phyloP scores from a whole-genome alignment of 2,329 filamentous ascomycete species.

The Penicillium sclerotiorum region DNA sequence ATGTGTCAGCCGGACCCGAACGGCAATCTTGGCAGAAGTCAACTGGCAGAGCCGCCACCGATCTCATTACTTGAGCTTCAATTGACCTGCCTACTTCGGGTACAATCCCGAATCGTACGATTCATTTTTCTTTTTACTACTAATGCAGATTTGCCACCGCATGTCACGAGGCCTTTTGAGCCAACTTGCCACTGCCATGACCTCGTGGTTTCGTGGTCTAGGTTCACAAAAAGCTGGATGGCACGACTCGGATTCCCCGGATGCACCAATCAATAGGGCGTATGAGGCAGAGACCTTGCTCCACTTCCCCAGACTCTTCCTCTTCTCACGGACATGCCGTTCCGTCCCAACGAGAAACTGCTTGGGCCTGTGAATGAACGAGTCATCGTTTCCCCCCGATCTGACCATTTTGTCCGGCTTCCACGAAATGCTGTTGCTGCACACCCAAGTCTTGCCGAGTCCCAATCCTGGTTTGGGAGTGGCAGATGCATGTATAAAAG shows the following conservation, averaged over 20 bases:
- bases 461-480: not conserved
- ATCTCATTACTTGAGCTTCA: conserved; percentile 15
- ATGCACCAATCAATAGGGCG: not conserved
- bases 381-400: conserved; percentile 23
- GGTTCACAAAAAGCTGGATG: conserved; percentile 7
- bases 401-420: not conserved
- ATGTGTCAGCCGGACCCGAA: no score
- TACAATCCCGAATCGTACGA: not conserved
- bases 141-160: conserved; percentile 5
- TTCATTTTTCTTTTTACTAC: no score
- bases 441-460: conserved; percentile 2
- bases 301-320: conserved; percentile 22
- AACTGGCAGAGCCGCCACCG: conserved; percentile 9
- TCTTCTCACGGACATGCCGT: conserved; percentile 5
- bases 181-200: conserved; percentile 12
- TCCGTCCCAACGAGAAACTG: not conserved
- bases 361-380: conserved; percentile 15
- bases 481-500: not conserved
- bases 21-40: no score
- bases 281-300: conserved; percentile 3
- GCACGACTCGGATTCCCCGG: conserved; percentile 3
- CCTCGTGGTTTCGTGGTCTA: conserved; percentile 10
- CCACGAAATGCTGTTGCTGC: conserved; percentile 1
- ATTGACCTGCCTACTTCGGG: not conserved
- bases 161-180: conserved; percentile 10